Percentiles rank a stretch among this genome's conserved stretches.
phyloP scores from a whole-genome alignment of 2,329 filamentous ascomycete species.

The Aspergillus intermedius region DNA sequence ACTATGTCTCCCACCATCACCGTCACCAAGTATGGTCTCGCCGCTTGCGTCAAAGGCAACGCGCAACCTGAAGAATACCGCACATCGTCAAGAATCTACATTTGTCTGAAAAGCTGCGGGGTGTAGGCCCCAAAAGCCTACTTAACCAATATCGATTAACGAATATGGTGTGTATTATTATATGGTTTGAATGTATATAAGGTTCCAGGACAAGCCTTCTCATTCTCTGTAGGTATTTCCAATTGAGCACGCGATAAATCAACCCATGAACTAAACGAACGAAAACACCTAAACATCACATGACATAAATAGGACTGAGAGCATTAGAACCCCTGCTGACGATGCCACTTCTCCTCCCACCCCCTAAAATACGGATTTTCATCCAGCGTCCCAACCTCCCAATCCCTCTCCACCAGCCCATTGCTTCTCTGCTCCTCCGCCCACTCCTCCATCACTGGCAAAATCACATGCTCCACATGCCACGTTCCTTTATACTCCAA shows the following conservation, averaged over 20 bases:
- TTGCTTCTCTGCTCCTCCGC: conserved; percentile 59
- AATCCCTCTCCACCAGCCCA: conserved; percentile 54
- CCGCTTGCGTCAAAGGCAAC: too few relatives aligned
- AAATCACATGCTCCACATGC: conserved; percentile 67
- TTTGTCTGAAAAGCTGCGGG: too few relatives aligned
- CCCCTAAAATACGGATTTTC: conserved; percentile 70
- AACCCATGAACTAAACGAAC: too few relatives aligned
- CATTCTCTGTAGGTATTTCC: neutral
- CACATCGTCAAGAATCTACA: too few relatives aligned
- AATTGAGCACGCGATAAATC: too few relatives aligned
- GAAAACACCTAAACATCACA: neutral
- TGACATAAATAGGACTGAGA: neutral
- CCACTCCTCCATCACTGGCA: conserved; percentile 59
- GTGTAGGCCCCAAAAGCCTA: neutral
- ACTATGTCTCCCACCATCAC: too few relatives aligned
- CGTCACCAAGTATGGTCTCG: too few relatives aligned
- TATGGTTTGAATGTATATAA: neutral
- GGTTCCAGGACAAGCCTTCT: neutral
- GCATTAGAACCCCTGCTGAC: conserved; percentile 53
- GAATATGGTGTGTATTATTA: neutral
- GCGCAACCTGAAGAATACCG: too few relatives aligned
- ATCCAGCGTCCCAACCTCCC: conserved; percentile 63
- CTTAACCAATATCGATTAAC: neutral
- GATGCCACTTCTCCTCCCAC: conserved; percentile 70
- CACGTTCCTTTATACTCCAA: conserved; percentile 79